These are phyloP conservation scores for Phytophthora cryptogea DNA, from an alignment of 352 stramenopile species.

Conservation along the genomic window DNA sequence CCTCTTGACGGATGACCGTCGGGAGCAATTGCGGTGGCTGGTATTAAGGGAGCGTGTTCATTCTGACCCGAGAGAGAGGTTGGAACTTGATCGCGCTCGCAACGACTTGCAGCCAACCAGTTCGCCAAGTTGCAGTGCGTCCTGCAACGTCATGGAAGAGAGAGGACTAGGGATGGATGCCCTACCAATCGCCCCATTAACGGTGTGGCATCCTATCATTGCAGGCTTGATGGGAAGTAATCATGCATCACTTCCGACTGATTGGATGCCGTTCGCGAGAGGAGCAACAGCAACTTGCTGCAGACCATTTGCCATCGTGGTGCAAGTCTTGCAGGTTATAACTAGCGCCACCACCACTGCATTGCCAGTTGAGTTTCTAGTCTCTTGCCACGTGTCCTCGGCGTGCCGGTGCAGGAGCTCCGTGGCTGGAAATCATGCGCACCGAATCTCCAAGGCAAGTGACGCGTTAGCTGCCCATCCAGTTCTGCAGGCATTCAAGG, in stretches of 20 bases:
- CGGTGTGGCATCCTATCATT: slow-evolving; percentile 27
- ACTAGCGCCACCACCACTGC: background rate
- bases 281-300: background rate
- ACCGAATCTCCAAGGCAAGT: slow-evolving; percentile 21
- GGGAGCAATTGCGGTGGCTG: slow-evolving; percentile 1
- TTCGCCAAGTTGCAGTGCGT: background rate
- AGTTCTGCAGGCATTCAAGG: slow-evolving; percentile 4
- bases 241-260: slow-evolving; percentile 23
- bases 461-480: slow-evolving; percentile 12
- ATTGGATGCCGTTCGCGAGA: slow-evolving; percentile 24
- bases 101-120: slow-evolving; percentile 2
- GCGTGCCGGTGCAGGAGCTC: slow-evolving; percentile 9
- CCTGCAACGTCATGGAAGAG: slow-evolving; percentile 8
- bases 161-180: slow-evolving; percentile 4
- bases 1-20: slow-evolving; percentile 5
- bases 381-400: slow-evolving; percentile 20
- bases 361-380: background rate
- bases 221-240: slow-evolving; percentile 10
- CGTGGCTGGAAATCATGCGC: slow-evolving; percentile 15
- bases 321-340: slow-evolving; percentile 3
- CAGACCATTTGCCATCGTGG: too few relatives aligned
- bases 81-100: background rate
- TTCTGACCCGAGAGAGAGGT: slow-evolving; percentile 8
- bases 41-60: background rate
- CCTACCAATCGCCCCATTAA: slow-evolving; percentile 5